phyloP scores from a whole-genome alignment of 805 yeast genomes.

The Diddensiella transvaalensis region DNA sequence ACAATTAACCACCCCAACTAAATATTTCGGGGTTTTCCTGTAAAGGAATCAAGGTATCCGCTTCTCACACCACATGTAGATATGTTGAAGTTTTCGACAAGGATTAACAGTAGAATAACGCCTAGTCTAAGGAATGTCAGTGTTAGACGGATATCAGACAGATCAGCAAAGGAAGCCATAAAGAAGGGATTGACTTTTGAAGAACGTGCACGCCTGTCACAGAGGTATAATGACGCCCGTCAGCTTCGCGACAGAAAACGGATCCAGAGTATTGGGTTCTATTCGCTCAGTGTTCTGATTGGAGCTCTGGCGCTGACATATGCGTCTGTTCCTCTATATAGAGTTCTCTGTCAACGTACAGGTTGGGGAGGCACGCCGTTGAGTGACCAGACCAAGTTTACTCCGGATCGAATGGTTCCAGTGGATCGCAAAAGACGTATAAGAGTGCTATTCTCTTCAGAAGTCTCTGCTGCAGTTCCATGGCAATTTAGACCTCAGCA shows the following conservation, averaged over 20 bases:
- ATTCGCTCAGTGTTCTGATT: constrained; percentile 45
- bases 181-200: background rate
- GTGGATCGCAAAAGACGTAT: constrained; percentile 81
- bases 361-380: constrained; percentile 97
- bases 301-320: constrained; percentile 74
- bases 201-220: background rate
- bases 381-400: constrained; percentile 74
- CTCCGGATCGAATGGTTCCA: constrained; percentile 83
- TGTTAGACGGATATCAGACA: too few relatives aligned
- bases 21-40: too few relatives aligned
- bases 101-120: too few relatives aligned
- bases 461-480: constrained; percentile 83
- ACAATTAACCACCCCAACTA: too few relatives aligned
- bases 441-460: constrained; percentile 83
- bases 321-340: constrained; percentile 87
- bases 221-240: background rate
- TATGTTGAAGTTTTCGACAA: too few relatives aligned
- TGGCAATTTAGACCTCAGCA: constrained; percentile 97
- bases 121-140: too few relatives aligned
- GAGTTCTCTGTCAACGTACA: constrained; percentile 88
- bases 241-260: background rate
- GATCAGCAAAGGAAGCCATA: too few relatives aligned
- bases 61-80: too few relatives aligned
- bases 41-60: too few relatives aligned
- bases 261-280: constrained; percentile 7